Percentiles rank a stretch among this genome's conserved stretches.
Evolutionary conservation across 164 flowering plant species (phyloP).

Genomic region (Vitis riparia): DNA sequence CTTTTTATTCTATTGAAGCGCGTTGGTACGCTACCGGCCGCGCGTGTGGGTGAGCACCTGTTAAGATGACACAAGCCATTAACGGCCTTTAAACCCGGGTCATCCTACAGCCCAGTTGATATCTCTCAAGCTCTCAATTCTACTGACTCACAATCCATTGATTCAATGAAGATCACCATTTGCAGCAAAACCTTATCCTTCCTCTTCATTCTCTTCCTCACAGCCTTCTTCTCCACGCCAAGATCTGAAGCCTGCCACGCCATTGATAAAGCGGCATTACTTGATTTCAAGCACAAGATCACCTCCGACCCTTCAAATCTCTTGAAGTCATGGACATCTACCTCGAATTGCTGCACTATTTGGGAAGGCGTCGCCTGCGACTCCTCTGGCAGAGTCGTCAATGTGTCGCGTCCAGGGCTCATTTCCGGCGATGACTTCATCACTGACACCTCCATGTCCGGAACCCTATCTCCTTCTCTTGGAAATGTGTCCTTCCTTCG

Average conservation of each 20-base stretch:
- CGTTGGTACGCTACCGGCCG: no score
- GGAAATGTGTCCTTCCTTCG: conserved; percentile 46
- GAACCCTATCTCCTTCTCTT: conserved; percentile 59
- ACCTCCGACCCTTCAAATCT: conserved; percentile 49
- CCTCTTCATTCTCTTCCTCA: conserved; percentile 8
- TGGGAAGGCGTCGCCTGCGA: conserved; percentile 69
- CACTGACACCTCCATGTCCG: conserved; percentile 51
- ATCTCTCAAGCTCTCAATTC: no score
- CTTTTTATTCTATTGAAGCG: no score
- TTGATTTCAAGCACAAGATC: conserved; percentile 55
- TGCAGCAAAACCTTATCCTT: background rate
- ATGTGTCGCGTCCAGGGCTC: conserved; percentile 57
- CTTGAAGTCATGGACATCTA: conserved; percentile 41
- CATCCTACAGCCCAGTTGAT: no score
- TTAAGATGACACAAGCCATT: no score
- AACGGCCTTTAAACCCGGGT: no score
- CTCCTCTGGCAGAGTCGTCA: conserved; percentile 45
- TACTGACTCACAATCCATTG: no score
- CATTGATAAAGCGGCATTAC: conserved; percentile 48
- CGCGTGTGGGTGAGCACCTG: no score
- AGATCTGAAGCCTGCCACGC: conserved; percentile 34
- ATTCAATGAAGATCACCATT: background rate
- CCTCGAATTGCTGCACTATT: conserved; percentile 54
- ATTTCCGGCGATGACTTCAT: conserved; percentile 34
- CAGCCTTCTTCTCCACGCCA: no score